phyloP scores from a whole-genome alignment of 108 stramenopile species.

The Cyclotella atomus region DNA sequence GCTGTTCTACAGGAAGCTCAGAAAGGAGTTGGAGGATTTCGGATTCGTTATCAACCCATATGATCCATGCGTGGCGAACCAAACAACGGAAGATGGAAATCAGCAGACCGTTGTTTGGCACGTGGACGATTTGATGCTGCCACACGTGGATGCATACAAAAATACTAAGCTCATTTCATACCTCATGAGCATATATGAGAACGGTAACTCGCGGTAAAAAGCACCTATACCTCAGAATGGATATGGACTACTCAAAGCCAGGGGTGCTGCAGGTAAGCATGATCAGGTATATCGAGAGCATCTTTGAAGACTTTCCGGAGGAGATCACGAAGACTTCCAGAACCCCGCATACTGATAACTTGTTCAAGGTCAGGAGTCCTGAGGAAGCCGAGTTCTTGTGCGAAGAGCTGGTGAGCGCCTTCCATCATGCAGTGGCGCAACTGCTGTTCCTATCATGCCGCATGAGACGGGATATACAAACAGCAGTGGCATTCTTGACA shows the following conservation, averaged over 20 bases:
- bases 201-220: conserved; percentile 4
- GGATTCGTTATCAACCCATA: conserved; percentile 58
- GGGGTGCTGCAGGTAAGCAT: not conserved
- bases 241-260: not conserved
- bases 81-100: not conserved
- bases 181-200: not conserved
- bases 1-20: not conserved
- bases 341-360: not conserved
- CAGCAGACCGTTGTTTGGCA: conserved; percentile 47
- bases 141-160: conserved; percentile 37
- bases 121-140: conserved; percentile 60
- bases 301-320: conserved; percentile 2
- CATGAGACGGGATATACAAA: conserved; percentile 2
- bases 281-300: not conserved
- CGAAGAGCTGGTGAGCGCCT: not conserved
- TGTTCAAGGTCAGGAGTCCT: not conserved
- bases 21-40: conserved; percentile 9
- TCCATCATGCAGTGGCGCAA: not conserved
- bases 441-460: not conserved
- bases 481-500: not conserved
- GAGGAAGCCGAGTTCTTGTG: not conserved
- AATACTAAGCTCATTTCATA: not conserved
- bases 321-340: not conserved
- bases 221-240: conserved; percentile 8
- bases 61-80: conserved; percentile 37